These are phyloP conservation scores for Imleria badia DNA, from an alignment of 768 basidiomycete species.

Conservation along the genomic window DNA sequence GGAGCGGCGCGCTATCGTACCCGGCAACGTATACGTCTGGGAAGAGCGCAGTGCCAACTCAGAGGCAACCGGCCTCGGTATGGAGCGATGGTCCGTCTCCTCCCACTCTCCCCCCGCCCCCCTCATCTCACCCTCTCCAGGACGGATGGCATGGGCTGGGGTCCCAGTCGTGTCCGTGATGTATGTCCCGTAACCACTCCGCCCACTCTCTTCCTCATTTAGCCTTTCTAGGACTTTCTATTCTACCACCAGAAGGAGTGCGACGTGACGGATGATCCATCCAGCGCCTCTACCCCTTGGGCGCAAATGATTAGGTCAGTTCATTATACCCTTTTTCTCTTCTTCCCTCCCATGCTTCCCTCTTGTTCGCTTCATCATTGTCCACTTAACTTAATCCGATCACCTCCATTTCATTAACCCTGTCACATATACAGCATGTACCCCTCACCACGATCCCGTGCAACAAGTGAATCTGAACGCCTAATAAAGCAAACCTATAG, in stretches of 20 bases:
- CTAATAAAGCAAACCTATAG: conserved; percentile 58
- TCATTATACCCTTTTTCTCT: conserved; percentile 11
- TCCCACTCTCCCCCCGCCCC: not conserved
- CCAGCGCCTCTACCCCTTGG: conserved; percentile 64
- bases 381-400: conserved; percentile 35
- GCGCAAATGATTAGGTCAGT: conserved; percentile 69
- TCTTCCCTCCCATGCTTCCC: conserved; percentile 12
- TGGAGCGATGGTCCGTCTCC: conserved; percentile 70
- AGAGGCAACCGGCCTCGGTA: conserved; percentile 79
- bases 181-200: conserved; percentile 13
- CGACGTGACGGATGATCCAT: conserved; percentile 40
- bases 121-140: conserved; percentile 21
- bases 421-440: conserved; percentile 31
- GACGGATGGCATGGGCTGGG: conserved; percentile 80
- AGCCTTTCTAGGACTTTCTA: conserved; percentile 46
- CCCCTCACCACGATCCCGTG: conserved; percentile 41
- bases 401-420: conserved; percentile 14
- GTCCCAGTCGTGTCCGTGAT: conserved; percentile 70
- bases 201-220: not conserved
- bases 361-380: conserved; percentile 12
- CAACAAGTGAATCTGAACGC: conserved; percentile 39
- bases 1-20: conserved; percentile 68
- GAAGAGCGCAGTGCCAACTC: conserved; percentile 83
- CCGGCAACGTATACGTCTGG: conserved; percentile 87
- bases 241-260: conserved; percentile 53